Conservation (phyloP, 176 grass and related monocot species). For the Tillandsia leiboldiana region DNA sequence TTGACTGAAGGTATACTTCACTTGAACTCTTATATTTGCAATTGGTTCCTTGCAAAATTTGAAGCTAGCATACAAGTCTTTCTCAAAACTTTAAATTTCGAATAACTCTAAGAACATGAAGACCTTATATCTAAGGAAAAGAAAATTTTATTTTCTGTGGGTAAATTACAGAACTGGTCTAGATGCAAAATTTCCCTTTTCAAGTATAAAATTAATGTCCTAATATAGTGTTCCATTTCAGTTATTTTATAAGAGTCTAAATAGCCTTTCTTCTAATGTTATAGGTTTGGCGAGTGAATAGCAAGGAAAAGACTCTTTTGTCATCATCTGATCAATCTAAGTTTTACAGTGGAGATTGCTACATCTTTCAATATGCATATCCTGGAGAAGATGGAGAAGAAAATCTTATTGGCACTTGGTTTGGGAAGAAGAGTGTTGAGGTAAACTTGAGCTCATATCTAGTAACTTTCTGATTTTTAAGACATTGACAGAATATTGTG, state of each 20-base stretch:
- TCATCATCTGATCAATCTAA: slow-evolving; percentile 90
- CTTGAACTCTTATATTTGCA: slow-evolving; percentile 5
- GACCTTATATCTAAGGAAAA: too few species aligned
- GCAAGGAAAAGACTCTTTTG: slow-evolving; percentile 66
- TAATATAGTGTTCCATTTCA: neutral
- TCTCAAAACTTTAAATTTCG: too few species aligned
- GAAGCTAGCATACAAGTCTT: neutral
- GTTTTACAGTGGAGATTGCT: slow-evolving; percentile 97
- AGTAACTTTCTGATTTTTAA: neutral
- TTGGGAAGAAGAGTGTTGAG: slow-evolving; percentile 81
- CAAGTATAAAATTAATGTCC: neutral
- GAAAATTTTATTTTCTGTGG: too few species aligned
- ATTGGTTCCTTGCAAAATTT: slow-evolving; percentile 25
- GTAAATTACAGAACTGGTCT: neutral
- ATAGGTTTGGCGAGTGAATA: slow-evolving; percentile 88
- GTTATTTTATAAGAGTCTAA: neutral
- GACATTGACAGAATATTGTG: neutral
- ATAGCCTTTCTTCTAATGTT: slow-evolving; percentile 5
- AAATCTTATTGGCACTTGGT: slow-evolving; percentile 89
- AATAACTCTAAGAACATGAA: too few species aligned
- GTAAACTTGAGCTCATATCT: slow-evolving; percentile 34
- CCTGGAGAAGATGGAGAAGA: slow-evolving; percentile 78
- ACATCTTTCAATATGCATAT: slow-evolving; percentile 96
- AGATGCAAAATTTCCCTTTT: neutral
- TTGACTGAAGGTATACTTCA: too few species aligned